phyloP scores from a whole-genome alignment of 306 rosid species.

The Alnus rubra region DNA sequence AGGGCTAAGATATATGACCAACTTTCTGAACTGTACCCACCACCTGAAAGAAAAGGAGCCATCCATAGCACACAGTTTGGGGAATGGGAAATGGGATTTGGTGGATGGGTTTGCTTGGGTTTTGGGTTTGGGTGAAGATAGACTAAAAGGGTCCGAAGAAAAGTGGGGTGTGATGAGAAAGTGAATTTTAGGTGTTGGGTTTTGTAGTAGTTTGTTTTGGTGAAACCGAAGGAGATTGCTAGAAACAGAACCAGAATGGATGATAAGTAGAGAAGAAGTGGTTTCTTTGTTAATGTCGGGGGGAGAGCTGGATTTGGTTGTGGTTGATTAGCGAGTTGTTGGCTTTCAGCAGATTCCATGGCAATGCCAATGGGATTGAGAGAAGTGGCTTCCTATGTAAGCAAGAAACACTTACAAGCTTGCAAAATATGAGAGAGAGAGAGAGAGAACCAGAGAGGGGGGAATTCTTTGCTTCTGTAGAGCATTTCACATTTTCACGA shows the following conservation, averaged over 20 bases:
- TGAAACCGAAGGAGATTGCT: constrained; percentile 48
- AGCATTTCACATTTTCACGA: too few relatives aligned
- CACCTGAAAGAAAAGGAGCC: constrained; percentile 90
- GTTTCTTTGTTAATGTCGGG: constrained; percentile 31
- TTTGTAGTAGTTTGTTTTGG: constrained; percentile 44
- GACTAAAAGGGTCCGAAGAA: constrained; percentile 29
- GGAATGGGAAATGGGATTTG: constrained; percentile 26
- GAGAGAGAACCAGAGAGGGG: too few relatives aligned
- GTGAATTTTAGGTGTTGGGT: constrained; percentile 41
- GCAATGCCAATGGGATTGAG: constrained; percentile 29
- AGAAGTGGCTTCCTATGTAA: neutral
- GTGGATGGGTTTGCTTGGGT: constrained; percentile 14
- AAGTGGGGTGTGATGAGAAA: constrained; percentile 30
- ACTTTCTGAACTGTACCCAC: constrained; percentile 85
- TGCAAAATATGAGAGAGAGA: neutral
- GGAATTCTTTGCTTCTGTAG: too few relatives aligned
- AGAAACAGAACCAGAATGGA: constrained; percentile 53
- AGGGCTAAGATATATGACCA: constrained; percentile 83
- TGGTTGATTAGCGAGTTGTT: constrained; percentile 20
- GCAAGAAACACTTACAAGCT: neutral
- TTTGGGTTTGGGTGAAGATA: constrained; percentile 34
- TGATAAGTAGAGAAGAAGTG: constrained; percentile 28
- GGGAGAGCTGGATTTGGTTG: constrained; percentile 33
- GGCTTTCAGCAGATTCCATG: constrained; percentile 49
- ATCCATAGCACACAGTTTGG: constrained; percentile 70